Percentiles rank a stretch among this genome's conserved stretches.
phyloP scores from a whole-genome alignment of 371 early-diverging fungal genomes.

The Scutellospora calospora region DNA sequence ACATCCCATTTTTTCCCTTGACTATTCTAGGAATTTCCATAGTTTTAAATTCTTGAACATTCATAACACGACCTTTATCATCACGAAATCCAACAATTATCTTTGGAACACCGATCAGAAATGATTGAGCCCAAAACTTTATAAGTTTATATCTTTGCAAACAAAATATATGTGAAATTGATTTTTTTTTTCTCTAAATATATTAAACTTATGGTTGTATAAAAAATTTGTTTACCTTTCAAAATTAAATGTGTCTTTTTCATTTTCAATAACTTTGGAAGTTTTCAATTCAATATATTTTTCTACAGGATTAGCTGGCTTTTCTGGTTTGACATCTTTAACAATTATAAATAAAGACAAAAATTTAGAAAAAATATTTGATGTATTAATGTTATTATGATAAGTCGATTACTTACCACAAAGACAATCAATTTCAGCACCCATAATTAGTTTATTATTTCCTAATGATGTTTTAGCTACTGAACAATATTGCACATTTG shows the following conservation, averaged over 20 bases:
- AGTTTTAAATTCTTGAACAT: constrained; percentile 72
- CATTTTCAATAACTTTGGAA: constrained; percentile 67
- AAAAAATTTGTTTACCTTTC: constrained; percentile 59
- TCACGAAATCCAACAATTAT: constrained; percentile 90
- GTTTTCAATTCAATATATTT: constrained; percentile 93
- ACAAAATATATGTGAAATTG: background rate
- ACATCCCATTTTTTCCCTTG: constrained; percentile 62
- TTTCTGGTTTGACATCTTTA: constrained; percentile 54
- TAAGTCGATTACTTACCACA: constrained; percentile 55
- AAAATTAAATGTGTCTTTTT: constrained; percentile 64
- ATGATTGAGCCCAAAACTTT: constrained; percentile 94
- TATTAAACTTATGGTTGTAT: background rate
- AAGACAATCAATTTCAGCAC: constrained; percentile 93
- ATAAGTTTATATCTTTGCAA: constrained; percentile 77
- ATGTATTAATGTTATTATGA: too few species aligned
- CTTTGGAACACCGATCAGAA: constrained; percentile 84
- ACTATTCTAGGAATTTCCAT: constrained; percentile 85
- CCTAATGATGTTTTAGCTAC: constrained; percentile 86
- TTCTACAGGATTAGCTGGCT: constrained; percentile 54
- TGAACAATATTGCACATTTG: constrained; percentile 87
- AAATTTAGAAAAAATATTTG: background rate
- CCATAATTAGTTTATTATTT: constrained; percentile 74
- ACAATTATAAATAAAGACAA: background rate
- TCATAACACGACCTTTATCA: constrained; percentile 68
- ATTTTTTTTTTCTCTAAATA: background rate